Evolutionary conservation across 495 filamentous ascomycete genomes (phyloP).

Genomic region (Antarctomyces pellizariae): DNA sequence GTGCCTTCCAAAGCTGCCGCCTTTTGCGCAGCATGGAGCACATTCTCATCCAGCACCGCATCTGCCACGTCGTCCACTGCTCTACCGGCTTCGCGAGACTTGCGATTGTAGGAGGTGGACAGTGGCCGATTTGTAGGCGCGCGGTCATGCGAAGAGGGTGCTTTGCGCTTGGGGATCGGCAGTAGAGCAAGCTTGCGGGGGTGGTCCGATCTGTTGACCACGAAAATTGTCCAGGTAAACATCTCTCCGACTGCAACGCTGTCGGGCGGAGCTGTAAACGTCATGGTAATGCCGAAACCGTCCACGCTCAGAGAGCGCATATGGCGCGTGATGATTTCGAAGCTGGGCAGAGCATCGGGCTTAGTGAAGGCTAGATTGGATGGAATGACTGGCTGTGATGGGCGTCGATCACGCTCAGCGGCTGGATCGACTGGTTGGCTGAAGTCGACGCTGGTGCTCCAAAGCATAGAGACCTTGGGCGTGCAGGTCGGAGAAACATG

Average conservation of each 20-base stretch:
- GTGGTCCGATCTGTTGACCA: conserved; percentile 47
- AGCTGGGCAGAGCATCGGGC: conserved; percentile 28
- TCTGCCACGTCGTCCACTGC: conserved; percentile 31
- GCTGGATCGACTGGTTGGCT: conserved; percentile 37
- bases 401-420: conserved; percentile 40
- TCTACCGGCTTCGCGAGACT: conserved; percentile 9
- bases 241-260: conserved; percentile 35
- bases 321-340: conserved; percentile 21
- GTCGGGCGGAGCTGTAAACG: conserved; percentile 36
- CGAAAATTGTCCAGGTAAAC: conserved; percentile 72
- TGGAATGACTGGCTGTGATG: conserved; percentile 34
- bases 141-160: too few relatives aligned
- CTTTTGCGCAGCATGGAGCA: conserved; percentile 64
- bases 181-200: conserved; percentile 58
- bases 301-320: conserved; percentile 25
- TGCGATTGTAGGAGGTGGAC: conserved; percentile 16
- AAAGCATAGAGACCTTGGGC: conserved; percentile 56
- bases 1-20: conserved; percentile 44
- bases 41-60: conserved; percentile 64
- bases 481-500: conserved; percentile 37
- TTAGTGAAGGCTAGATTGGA: conserved; percentile 22
- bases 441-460: conserved; percentile 68
- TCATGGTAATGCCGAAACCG: conserved; percentile 53
- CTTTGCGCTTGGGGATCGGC: conserved; percentile 57
- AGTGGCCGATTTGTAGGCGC: conserved; percentile 31